These are phyloP conservation scores for Pythium coloratum DNA, from an alignment of 352 stramenopile species.

Conservation along the genomic window DNA sequence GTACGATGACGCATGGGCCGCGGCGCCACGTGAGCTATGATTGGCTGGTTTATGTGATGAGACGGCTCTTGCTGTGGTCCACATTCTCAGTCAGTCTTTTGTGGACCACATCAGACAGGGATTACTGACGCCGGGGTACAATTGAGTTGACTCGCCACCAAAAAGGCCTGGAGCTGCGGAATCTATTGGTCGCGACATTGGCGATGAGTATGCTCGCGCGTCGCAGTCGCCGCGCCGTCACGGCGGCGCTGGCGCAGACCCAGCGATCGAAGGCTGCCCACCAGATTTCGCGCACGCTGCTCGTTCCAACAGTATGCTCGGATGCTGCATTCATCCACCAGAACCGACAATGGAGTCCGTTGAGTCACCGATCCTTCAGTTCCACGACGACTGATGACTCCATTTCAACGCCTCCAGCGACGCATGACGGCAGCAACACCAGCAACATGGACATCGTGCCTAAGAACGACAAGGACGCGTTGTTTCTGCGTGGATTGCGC, in stretches of 20 bases:
- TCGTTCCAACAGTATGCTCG: not conserved
- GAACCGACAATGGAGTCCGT: not conserved
- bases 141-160: not conserved
- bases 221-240: slow-evolving; percentile 15
- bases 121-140: not conserved
- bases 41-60: slow-evolving; percentile 7
- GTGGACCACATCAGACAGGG: slow-evolving; percentile 6
- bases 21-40: not conserved
- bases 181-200: not conserved
- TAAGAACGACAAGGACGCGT: slow-evolving; percentile 42
- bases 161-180: not conserved
- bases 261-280: not conserved
- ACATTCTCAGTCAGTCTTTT: not conserved
- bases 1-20: slow-evolving; percentile 23
- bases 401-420: not conserved
- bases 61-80: not conserved
- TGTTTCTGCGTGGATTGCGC: slow-evolving; percentile 55
- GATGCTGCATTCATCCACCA: not conserved
- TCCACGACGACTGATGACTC: not conserved
- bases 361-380: not conserved
- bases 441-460: not conserved
- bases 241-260: slow-evolving; percentile 1
- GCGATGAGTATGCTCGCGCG: slow-evolving; percentile 15
- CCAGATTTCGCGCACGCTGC: not conserved
- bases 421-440: not conserved